phyloP scores from a whole-genome alignment of 768 basidiomycete species.

The Tricholoma terreum region DNA sequence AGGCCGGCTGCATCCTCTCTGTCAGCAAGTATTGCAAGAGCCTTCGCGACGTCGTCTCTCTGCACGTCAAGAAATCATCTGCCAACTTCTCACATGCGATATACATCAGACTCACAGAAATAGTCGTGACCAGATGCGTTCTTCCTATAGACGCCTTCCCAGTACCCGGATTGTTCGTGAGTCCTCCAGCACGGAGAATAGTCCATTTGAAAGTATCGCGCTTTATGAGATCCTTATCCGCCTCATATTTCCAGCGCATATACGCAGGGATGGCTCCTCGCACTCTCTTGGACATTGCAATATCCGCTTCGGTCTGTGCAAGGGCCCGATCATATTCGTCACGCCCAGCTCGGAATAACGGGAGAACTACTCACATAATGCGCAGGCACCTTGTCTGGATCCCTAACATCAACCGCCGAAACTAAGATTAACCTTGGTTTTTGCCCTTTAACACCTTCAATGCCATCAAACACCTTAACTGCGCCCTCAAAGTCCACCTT shows the following conservation, averaged over 20 bases:
- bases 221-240: slow-evolving; percentile 43
- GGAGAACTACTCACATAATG: slow-evolving; percentile 44
- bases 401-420: slow-evolving; percentile 55
- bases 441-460: slow-evolving; percentile 46
- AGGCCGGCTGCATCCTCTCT: slow-evolving; percentile 54
- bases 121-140: slow-evolving; percentile 44
- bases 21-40: slow-evolving; percentile 45
- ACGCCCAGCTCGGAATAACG: neutral
- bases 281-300: slow-evolving; percentile 36
- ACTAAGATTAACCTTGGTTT: slow-evolving; percentile 57
- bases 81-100: neutral
- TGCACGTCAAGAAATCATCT: slow-evolving; percentile 14
- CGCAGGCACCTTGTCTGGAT: slow-evolving; percentile 45
- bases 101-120: slow-evolving; percentile 40
- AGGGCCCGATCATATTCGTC: neutral
- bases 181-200: slow-evolving; percentile 61
- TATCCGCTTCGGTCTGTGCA: slow-evolving; percentile 44
- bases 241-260: slow-evolving; percentile 49
- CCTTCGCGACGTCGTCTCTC: slow-evolving; percentile 58
- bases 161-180: slow-evolving; percentile 49
- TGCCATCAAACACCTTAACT: slow-evolving; percentile 66
- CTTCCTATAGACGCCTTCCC: slow-evolving; percentile 52
- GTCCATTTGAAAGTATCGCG: slow-evolving; percentile 63
- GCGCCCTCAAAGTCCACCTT: slow-evolving; percentile 63
- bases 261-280: slow-evolving; percentile 44